These are phyloP conservation scores for Serendipita indica DNA, from an alignment of 768 basidiomycete genomes.

Conservation along the genomic window DNA sequence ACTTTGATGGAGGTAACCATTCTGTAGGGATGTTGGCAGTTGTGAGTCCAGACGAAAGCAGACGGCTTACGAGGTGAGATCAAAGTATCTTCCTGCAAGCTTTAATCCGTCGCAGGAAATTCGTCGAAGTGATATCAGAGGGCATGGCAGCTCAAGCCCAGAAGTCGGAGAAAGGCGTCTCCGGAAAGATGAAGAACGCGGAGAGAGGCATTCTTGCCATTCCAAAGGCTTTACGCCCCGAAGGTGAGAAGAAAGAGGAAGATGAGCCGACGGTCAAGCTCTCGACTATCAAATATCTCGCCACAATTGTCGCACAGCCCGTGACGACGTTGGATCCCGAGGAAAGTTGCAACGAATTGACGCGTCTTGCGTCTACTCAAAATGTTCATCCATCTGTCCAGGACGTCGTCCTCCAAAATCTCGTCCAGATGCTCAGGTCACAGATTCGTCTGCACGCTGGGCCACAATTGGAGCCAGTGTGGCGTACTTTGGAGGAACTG, in stretches of 20 bases:
- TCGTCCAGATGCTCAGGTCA: background rate
- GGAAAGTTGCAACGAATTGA: background rate
- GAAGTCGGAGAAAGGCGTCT: background rate
- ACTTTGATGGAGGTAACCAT: background rate
- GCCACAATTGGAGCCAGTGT: background rate
- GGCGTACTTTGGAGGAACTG: background rate
- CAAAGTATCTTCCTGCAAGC: too few relatives aligned
- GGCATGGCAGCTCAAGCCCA: background rate
- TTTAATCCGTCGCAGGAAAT: background rate
- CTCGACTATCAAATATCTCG: conserved; percentile 5
- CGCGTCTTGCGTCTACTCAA: background rate
- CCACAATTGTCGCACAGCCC: background rate
- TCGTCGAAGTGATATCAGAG: background rate
- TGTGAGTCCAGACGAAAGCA: background rate
- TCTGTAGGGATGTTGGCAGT: background rate
- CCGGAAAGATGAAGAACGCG: background rate
- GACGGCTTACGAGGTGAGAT: background rate
- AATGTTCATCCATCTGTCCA: background rate
- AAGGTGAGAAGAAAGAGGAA: background rate
- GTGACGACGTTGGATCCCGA: background rate
- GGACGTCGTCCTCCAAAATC: background rate
- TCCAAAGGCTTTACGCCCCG: background rate
- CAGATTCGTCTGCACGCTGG: background rate
- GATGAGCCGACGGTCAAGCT: background rate
- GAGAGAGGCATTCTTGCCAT: background rate